These are phyloP conservation scores for Suillus cothurnatus DNA, from an alignment of 768 basidiomycete species.

Conservation along the genomic window DNA sequence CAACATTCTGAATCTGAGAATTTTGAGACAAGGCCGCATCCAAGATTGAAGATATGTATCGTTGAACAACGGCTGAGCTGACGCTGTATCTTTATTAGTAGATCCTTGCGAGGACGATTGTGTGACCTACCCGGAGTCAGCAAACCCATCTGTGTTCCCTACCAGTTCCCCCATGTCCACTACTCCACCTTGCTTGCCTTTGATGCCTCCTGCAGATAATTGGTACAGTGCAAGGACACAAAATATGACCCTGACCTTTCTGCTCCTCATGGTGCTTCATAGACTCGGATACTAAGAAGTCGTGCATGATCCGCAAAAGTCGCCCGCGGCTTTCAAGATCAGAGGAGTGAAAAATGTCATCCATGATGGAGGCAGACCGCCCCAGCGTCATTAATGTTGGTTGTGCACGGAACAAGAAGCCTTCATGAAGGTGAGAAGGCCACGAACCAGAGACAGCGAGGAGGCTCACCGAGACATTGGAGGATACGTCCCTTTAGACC, in stretches of 20 bases:
- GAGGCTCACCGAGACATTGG: conserved; percentile 76
- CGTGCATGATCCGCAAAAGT: conserved; percentile 86
- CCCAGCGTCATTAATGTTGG: conserved; percentile 89
- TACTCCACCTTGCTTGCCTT: conserved; percentile 36
- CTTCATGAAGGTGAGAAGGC: conserved; percentile 39
- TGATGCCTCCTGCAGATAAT: conserved; percentile 14
- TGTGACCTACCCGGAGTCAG: conserved; percentile 85
- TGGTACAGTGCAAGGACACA: neutral
- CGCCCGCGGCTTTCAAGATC: conserved; percentile 75
- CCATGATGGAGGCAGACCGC: conserved; percentile 83
- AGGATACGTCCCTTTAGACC: conserved; percentile 71
- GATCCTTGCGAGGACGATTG: neutral
- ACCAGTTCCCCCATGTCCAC: conserved; percentile 94
- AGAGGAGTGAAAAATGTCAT: conserved; percentile 76
- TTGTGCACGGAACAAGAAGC: conserved; percentile 90
- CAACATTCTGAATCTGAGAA: conserved; percentile 72
- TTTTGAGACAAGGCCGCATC: conserved; percentile 77
- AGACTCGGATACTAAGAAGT: conserved; percentile 85
- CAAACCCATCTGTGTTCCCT: conserved; percentile 93
- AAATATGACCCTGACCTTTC: conserved; percentile 50
- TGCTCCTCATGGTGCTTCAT: conserved; percentile 73
- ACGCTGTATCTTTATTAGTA: conserved; percentile 53
- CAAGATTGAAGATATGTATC: conserved; percentile 83
- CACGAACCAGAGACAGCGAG: neutral
- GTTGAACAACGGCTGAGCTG: conserved; percentile 92